phyloP scores from a whole-genome alignment of 306 rosid species.

The Amphicarpaea edgeworthii region DNA sequence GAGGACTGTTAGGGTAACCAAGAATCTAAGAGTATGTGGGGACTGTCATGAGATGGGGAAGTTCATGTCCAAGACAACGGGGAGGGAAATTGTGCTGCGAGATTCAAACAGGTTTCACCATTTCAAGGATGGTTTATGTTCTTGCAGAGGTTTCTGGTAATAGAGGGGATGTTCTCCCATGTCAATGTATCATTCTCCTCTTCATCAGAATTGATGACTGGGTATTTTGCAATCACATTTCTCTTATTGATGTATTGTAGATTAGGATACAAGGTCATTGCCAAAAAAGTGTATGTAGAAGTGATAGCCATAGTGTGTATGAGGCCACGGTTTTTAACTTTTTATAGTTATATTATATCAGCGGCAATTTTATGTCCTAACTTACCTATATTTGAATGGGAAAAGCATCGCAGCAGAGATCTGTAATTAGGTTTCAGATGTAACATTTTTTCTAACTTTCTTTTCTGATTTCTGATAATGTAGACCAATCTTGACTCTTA shows the following conservation, averaged over 20 bases:
- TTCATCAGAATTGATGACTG: not conserved
- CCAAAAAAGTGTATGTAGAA: not conserved
- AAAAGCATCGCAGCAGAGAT: not conserved
- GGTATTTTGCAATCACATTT: not conserved
- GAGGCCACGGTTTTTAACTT: slow-evolving; percentile 1
- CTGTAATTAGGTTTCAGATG: slow-evolving; percentile 14
- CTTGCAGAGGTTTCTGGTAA: slow-evolving; percentile 54
- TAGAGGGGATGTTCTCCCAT: not conserved
- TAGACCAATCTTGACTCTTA: slow-evolving; percentile 1
- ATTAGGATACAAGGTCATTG: slow-evolving; percentile 21
- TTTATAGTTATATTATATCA: not conserved
- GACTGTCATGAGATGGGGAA: slow-evolving; percentile 53
- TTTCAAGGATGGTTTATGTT: slow-evolving; percentile 51
- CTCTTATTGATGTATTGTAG: not conserved
- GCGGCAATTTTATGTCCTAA: not conserved
- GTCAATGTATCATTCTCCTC: not conserved
- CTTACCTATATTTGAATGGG: not conserved
- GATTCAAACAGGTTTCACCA: slow-evolving; percentile 52
- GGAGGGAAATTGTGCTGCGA: slow-evolving; percentile 45
- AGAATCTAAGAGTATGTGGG: slow-evolving; percentile 48
- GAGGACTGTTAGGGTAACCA: slow-evolving; percentile 45
- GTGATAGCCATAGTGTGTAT: slow-evolving; percentile 6
- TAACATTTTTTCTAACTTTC: not conserved
- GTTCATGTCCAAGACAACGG: slow-evolving; percentile 41
- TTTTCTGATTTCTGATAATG: slow-evolving; percentile 13